These are phyloP conservation scores for Podospora comata DNA, from an alignment of 495 filamentous ascomycete genomes.

Conservation along the genomic window DNA sequence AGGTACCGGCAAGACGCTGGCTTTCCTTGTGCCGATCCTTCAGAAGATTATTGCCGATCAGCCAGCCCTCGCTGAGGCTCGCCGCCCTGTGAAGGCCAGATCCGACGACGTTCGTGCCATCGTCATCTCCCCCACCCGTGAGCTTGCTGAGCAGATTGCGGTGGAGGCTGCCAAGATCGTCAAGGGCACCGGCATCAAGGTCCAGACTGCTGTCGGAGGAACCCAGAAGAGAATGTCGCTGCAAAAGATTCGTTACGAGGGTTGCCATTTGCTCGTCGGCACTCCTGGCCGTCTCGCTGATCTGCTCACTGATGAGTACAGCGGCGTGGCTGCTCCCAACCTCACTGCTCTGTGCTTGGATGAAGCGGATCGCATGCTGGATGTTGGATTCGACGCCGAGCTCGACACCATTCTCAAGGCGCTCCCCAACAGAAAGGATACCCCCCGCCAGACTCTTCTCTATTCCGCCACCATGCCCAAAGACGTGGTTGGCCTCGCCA, in stretches of 20 bases:
- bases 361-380: slow-evolving; percentile 89
- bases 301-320: slow-evolving; percentile 66
- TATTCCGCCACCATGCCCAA: slow-evolving; percentile 89
- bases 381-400: slow-evolving; percentile 81
- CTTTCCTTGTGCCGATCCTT: slow-evolving; percentile 73
- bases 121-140: slow-evolving; percentile 90
- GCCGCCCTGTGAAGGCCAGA: slow-evolving; percentile 29
- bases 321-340: slow-evolving; percentile 66
- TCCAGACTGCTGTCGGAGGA: slow-evolving; percentile 88
- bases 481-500: slow-evolving; percentile 77
- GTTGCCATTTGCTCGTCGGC: slow-evolving; percentile 86
- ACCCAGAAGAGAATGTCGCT: slow-evolving; percentile 67
- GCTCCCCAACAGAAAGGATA: slow-evolving; percentile 57
- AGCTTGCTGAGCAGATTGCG: slow-evolving; percentile 93
- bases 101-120: slow-evolving; percentile 77
- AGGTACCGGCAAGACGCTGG: slow-evolving; percentile 84
- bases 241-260: slow-evolving; percentile 58
- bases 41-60: slow-evolving; percentile 66
- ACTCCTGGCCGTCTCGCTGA: slow-evolving; percentile 89
- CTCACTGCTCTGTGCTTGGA: slow-evolving; percentile 83
- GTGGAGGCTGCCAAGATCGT: slow-evolving; percentile 74
- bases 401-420: slow-evolving; percentile 64
- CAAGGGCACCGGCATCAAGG: slow-evolving; percentile 61
- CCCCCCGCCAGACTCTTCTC: slow-evolving; percentile 82
- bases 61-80: slow-evolving; percentile 44